Base-by-base conservation (phyloP, 2,329 filamentous ascomycete species). In the Phialemoniopsis sp. region DNA sequence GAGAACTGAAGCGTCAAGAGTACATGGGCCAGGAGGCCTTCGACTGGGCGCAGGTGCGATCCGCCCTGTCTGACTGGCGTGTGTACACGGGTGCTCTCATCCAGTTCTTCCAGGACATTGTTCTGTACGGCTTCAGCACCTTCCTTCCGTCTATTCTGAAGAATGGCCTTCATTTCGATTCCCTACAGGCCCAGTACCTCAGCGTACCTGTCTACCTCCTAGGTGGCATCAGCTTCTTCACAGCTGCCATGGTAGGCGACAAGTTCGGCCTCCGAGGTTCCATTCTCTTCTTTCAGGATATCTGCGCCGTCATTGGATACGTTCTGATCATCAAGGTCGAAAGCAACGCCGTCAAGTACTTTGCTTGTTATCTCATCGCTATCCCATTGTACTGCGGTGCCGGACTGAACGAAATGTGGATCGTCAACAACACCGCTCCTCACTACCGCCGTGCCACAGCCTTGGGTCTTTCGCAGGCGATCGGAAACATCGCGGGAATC, bases 401-500 rank as follows among this genome's bases (percentile, higher is more conserved):
- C 29, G 39, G 42, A 13, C 39, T 44, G 15, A 37, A 44, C 29
- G 36, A 41, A 13, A 37, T 34, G 8, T 44, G 42, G 42, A 32
- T 44, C 21, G 42, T 39, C 39, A 30, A 36, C 19, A 44, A 44
- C 34, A 38, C 38, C 13, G 36, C 42, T 12, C 36, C 36, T 19
- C 39, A 44, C 33, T 44, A 30, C 21, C 41, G 42, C 34, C 39
- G 42, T 7, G 37, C 42, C 2, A 44, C 42, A 2, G 42, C 42
- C 9, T 34, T 44, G 10, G 35, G 32, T 16, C 19, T 37, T 8
- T 33, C 36, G 10, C 39, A 39, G 18, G 42, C 32, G 15, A 41
- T 44, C n/a, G 39, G 42, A 17, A 44, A 44, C 16, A 28, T 37
- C 3, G 38, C 32, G 2, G 42, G 42, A 9, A 34, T 37, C 3